phyloP scores from a whole-genome alignment of 2,329 filamentous ascomycete species.

The Helicocarpus griseus region DNA sequence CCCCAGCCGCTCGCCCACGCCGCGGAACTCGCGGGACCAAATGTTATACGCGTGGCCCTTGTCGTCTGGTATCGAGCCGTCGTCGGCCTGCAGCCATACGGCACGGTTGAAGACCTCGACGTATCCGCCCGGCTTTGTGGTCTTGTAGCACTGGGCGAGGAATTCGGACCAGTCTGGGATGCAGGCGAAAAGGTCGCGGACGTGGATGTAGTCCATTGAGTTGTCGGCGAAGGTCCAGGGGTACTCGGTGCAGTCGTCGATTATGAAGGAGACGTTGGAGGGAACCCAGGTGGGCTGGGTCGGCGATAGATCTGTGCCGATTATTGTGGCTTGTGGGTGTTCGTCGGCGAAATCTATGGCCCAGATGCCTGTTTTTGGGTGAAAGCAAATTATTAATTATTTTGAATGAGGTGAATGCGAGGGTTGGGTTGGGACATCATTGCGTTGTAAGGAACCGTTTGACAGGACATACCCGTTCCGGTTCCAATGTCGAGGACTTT shows the following conservation, averaged over 20 bases:
- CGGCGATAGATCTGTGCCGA: conserved; percentile 48
- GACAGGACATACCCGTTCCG: conserved; percentile 1
- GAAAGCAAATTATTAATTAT: neutral
- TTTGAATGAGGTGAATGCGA: neutral
- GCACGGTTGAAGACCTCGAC: conserved; percentile 35
- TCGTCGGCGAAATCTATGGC: conserved; percentile 16
- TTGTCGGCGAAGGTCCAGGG: conserved; percentile 47
- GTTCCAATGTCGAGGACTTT: conserved; percentile 42
- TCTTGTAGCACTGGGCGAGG: conserved; percentile 41
- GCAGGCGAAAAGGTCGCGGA: conserved; percentile 48
- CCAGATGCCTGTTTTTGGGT: conserved; percentile 1
- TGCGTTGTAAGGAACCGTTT: too few species aligned
- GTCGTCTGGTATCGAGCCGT: conserved; percentile 38
- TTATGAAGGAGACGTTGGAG: conserved; percentile 62
- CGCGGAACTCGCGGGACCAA: conserved; percentile 27
- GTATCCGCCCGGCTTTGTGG: conserved; percentile 48
- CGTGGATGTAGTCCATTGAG: conserved; percentile 51
- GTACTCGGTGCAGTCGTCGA: conserved; percentile 56
- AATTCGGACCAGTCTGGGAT: conserved; percentile 50
- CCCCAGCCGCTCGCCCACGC: conserved; percentile 8
- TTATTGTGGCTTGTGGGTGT: conserved; percentile 1
- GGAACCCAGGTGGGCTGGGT: conserved; percentile 58
- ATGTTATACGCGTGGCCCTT: conserved; percentile 11
- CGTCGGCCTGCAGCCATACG: conserved; percentile 42
- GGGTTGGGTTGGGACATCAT: neutral